These are phyloP conservation scores for Lathyrus oleraceus DNA, from an alignment of 306 rosid genomes.

Conservation along the genomic window DNA sequence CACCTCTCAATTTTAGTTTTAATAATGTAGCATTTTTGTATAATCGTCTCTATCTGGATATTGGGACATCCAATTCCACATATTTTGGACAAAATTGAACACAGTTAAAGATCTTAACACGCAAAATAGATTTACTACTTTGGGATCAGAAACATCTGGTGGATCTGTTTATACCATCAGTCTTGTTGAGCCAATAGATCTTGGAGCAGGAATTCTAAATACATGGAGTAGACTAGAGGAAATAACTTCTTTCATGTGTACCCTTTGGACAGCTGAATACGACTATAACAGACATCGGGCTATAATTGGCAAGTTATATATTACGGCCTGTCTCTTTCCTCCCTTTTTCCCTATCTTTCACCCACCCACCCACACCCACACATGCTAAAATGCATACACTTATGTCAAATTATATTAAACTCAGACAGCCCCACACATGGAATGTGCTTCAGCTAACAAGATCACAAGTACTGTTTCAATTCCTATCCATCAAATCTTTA, in stretches of 20 bases:
- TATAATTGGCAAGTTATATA: constrained; percentile 61
- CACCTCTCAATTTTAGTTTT: constrained; percentile 7
- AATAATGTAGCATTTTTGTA: constrained; percentile 4
- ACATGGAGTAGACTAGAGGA: constrained; percentile 54
- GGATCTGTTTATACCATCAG: constrained; percentile 64
- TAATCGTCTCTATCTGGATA: background rate
- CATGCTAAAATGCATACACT: background rate
- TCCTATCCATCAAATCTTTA: background rate
- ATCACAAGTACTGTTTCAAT: background rate
- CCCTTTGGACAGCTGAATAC: constrained; percentile 85
- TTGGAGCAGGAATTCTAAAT: constrained; percentile 40
- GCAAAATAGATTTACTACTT: constrained; percentile 57
- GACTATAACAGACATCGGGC: constrained; percentile 57
- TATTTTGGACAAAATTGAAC: constrained; percentile 14
- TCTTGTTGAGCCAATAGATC: constrained; percentile 61
- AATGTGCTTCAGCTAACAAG: no score
- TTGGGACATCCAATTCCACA: background rate
- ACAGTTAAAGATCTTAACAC: constrained; percentile 54
- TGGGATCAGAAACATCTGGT: constrained; percentile 75
- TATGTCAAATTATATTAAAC: constrained; percentile 6
- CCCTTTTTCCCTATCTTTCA: background rate
- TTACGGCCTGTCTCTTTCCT: background rate
- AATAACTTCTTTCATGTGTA: constrained; percentile 63
- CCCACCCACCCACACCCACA: background rate
- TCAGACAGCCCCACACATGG: constrained; percentile 4